phyloP scores from a whole-genome alignment of 805 yeast genomes.

The Lipomyces oligophaga region DNA sequence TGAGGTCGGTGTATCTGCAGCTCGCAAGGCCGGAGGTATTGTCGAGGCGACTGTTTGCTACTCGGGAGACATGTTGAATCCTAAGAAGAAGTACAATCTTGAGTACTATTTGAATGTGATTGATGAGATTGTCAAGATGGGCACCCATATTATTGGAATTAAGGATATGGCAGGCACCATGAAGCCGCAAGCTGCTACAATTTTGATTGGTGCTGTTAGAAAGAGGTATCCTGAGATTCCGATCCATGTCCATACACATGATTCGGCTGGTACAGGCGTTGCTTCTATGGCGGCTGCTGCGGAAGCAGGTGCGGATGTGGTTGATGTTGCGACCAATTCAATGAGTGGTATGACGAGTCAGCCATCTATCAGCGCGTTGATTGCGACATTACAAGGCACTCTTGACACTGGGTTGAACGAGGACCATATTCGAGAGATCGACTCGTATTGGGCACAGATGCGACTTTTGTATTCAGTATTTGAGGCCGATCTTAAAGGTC shows the following conservation, averaged over 20 bases:
- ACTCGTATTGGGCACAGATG: constrained; percentile 98
- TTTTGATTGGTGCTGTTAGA: constrained; percentile 77
- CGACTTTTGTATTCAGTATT: constrained; percentile 92
- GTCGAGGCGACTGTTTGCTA: constrained; percentile 98
- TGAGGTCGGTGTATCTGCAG: constrained; percentile 97
- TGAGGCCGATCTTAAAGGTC: constrained; percentile 98
- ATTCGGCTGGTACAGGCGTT: constrained; percentile 99
- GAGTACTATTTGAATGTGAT: constrained; percentile 81
- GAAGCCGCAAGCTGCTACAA: constrained; percentile 88
- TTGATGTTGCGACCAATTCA: constrained; percentile 94
- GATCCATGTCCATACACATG: constrained; percentile 98
- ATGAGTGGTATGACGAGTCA: constrained; percentile 99
- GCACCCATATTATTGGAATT: constrained; percentile 95
- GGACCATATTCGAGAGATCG: constrained; percentile 72
- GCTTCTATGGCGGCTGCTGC: constrained; percentile 95
- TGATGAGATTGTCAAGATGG: constrained; percentile 81
- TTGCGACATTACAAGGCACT: constrained; percentile 88
- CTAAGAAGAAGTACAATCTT: constrained; percentile 93
- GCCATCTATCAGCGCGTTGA: constrained; percentile 88
- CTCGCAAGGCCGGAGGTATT: constrained; percentile 97
- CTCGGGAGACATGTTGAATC: constrained; percentile 97
- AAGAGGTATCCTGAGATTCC: constrained; percentile 87
- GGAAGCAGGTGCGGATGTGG: constrained; percentile 94
- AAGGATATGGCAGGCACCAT: constrained; percentile 99
- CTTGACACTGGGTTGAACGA: constrained; percentile 68